A percentile compares a stretch with the other conserved stretches of the same genome.
phyloP scores from a whole-genome alignment of 108 stramenopile genomes.

The Skeletonema menzelii region DNA sequence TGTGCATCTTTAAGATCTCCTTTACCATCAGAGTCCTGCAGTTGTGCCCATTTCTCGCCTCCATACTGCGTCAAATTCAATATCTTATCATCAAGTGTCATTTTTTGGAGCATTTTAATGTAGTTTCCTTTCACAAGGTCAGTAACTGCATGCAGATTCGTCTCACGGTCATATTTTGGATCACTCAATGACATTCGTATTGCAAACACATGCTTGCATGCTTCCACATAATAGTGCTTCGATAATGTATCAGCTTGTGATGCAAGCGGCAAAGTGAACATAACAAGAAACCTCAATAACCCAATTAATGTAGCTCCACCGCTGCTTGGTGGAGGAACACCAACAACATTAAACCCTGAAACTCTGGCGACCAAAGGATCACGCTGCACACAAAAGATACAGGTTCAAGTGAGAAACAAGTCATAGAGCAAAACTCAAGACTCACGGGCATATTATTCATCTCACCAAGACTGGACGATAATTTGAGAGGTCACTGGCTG shows the following conservation, averaged over 20 bases:
- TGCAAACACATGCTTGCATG: constrained; percentile 75
- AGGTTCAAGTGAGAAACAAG: neutral
- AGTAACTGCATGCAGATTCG: constrained; percentile 49
- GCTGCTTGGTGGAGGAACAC: constrained; percentile 79
- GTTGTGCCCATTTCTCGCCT: constrained; percentile 69
- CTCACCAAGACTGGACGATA: constrained; percentile 51
- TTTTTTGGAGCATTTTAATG: constrained; percentile 61
- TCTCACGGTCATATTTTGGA: constrained; percentile 54
- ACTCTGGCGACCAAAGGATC: constrained; percentile 55
- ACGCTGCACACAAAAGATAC: constrained; percentile 25
- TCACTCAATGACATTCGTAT: constrained; percentile 87
- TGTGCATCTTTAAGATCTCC: constrained; percentile 41
- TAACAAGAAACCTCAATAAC: constrained; percentile 62
- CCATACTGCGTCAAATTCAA: constrained; percentile 55
- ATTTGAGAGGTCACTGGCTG: constrained; percentile 56
- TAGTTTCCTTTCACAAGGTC: constrained; percentile 55
- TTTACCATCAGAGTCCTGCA: constrained; percentile 48
- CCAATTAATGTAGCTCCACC: constrained; percentile 85
- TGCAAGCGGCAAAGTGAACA: constrained; percentile 53
- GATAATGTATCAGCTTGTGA: constrained; percentile 57
- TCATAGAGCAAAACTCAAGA: neutral
- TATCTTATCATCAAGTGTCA: constrained; percentile 43
- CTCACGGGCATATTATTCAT: neutral
- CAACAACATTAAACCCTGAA: constrained; percentile 59
- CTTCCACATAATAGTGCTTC: constrained; percentile 72